Percentiles rank a stretch among this genome's conserved stretches.
Evolutionary conservation across 2,329 filamentous ascomycete genomes (phyloP).

Genomic region (Celoporthe dispersa): DNA sequence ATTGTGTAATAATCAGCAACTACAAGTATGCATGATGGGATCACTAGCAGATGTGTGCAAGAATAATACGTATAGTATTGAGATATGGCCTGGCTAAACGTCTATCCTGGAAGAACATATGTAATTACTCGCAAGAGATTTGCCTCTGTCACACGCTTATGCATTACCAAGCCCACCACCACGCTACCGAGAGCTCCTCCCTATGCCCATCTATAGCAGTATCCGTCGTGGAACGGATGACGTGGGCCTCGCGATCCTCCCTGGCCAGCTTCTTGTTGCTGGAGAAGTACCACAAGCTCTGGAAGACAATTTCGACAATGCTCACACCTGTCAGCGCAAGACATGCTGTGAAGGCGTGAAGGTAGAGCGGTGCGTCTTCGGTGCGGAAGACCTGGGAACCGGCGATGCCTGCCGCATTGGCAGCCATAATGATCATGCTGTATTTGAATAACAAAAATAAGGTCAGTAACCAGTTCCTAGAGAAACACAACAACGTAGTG

Average conservation of each 20-base stretch:
- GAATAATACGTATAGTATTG: too few species aligned
- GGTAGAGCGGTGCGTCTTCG: conserved; percentile 55
- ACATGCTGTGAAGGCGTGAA: conserved; percentile 35
- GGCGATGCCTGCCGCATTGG: conserved; percentile 64
- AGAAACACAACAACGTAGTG: not conserved
- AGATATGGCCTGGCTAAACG: not conserved
- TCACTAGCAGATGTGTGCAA: too few species aligned
- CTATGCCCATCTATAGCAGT: conserved; percentile 30
- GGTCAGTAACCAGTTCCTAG: not conserved
- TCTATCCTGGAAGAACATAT: too few species aligned
- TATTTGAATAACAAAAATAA: not conserved
- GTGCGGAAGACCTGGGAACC: conserved; percentile 62
- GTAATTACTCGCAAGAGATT: too few species aligned
- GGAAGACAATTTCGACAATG: conserved; percentile 30
- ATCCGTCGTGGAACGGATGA: conserved; percentile 28
- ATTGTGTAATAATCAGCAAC: too few species aligned
- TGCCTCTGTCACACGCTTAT: not conserved
- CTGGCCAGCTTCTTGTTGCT: conserved; percentile 33
- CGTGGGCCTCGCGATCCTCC: conserved; percentile 23
- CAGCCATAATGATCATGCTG: conserved; percentile 56
- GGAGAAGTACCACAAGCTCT: conserved; percentile 34
- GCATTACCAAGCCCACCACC: conserved; percentile 35
- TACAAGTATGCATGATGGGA: too few species aligned
- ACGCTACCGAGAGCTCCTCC: conserved; percentile 33
- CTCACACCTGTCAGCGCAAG: conserved; percentile 32